Evolutionary conservation across 2,329 filamentous ascomycete species (phyloP), one percentile per base, ranked within the genome.

Genomic region (Botrytis elliptica): DNA sequence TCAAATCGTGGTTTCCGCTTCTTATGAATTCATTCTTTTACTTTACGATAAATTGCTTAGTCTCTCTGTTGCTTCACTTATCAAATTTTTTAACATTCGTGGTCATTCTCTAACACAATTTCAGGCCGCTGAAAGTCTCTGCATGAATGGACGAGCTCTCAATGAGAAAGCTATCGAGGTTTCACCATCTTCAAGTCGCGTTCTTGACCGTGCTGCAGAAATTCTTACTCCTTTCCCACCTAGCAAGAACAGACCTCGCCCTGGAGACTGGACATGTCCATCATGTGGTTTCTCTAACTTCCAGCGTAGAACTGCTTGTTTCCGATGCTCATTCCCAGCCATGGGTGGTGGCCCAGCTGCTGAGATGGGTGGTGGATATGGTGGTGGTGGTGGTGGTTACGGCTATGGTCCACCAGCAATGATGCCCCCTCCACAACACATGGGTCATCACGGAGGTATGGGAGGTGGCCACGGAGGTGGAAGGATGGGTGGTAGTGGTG

Each of bases 141-240:
- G 96, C 86, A 99, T 99, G 96, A 99, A 99, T 81, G 96, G 96
- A 72, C 94, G 96, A 80, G 96, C 96, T 71, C 88, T 99, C 75
- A 99, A 98, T 81, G 96, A 99, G 84, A 98, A 98, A 86, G 96
- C 96, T 77, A 98, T 99, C 81, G 96, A 99, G 84, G 96, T 99
- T 74, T 98, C 96, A 7, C 96, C 96, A 16, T 98, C 95, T 14
- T 97, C 94, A n/a, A 97, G 93, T 85, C 92, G 96, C 74, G 96
- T 99, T 70, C 89, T 99, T 74, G 96, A 99, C 83, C 92, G 95
- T 78, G 96, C 96, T 73, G 93, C 95, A 74, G 96, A 98, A 79
- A 98, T 99, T 77, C 88, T 99, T 71, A 98, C 95, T 0, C 95
- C 96, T 0, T 99, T 99, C 87, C 96, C 96, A 70, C 96, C 96